These are phyloP conservation scores for Parietaria judaica DNA, from an alignment of 306 rosid genomes.

Conservation along the genomic window DNA sequence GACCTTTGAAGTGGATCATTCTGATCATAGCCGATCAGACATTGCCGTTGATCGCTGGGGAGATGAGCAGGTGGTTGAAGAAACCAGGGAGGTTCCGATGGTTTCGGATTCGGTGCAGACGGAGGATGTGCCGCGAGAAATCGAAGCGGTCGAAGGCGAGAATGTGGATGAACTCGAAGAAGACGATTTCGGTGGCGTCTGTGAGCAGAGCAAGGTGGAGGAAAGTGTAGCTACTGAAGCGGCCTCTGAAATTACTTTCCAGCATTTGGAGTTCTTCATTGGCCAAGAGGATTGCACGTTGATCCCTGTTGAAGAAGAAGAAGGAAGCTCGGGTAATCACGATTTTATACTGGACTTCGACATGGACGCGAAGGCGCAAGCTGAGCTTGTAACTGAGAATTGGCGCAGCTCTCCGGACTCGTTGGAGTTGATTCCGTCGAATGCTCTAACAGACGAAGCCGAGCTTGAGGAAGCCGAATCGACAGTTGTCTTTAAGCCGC, in stretches of 20 bases:
- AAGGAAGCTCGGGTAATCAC: conserved; percentile 26
- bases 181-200: conserved; percentile 17
- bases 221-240: conserved; percentile 22
- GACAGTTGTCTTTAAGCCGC: conserved; percentile 14
- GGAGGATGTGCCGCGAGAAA: too few species aligned
- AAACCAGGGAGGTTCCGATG: conserved; percentile 28
- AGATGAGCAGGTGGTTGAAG: conserved; percentile 34
- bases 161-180: conserved; percentile 29
- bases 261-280: conserved; percentile 79
- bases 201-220: conserved; percentile 23
- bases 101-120: conserved; percentile 43
- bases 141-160: conserved; percentile 29
- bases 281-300: conserved; percentile 60
- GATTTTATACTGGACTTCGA: conserved; percentile 85
- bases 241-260: conserved; percentile 27
- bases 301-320: conserved; percentile 65
- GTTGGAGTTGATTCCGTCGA: conserved; percentile 24
- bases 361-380: conserved; percentile 30
- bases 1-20: conserved; percentile 32
- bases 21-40: conserved; percentile 52
- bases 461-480: conserved; percentile 21
- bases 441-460: conserved; percentile 19
- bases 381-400: conserved; percentile 45
- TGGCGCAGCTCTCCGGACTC: conserved; percentile 56
- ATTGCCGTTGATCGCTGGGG: conserved; percentile 31